Conservation (phyloP, 495 filamentous ascomycete genomes). For the Sordaria brevicollis region DNA sequence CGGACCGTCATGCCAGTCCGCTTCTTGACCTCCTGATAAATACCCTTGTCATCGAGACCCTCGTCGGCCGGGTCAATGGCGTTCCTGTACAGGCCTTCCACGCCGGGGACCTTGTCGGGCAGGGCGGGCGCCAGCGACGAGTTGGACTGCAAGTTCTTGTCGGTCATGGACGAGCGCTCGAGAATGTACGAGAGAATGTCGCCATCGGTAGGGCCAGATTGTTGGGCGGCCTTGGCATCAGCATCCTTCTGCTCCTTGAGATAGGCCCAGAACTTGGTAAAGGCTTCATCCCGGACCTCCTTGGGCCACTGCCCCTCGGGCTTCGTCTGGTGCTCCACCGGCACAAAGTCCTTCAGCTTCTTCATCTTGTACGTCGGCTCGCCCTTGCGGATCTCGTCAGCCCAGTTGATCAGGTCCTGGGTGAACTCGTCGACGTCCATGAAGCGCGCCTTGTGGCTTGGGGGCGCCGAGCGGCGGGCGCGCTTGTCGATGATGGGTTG, state of each 20-base stretch:
- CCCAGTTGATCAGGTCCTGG: slow-evolving; percentile 39
- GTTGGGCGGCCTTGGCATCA: slow-evolving; percentile 26
- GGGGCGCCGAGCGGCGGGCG: slow-evolving; percentile 18
- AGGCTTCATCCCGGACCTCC: slow-evolving; percentile 19
- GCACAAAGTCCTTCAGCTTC: slow-evolving; percentile 31
- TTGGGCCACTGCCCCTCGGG: slow-evolving; percentile 20
- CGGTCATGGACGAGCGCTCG: slow-evolving; percentile 28
- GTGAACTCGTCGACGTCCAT: slow-evolving; percentile 56
- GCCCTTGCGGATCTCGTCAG: slow-evolving; percentile 15
- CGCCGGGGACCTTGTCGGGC: slow-evolving; percentile 32
- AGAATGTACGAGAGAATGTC: slow-evolving; percentile 32
- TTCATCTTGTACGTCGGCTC: slow-evolving; percentile 17
- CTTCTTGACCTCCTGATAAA: slow-evolving; percentile 46
- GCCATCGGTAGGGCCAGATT: slow-evolving; percentile 35
- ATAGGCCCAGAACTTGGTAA: slow-evolving; percentile 21
- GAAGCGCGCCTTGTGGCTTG: slow-evolving; percentile 48
- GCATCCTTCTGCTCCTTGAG: slow-evolving; percentile 33
- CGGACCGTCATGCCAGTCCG: slow-evolving; percentile 54
- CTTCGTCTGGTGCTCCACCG: slow-evolving; percentile 16
- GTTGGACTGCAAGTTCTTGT: slow-evolving; percentile 21
- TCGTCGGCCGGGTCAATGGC: slow-evolving; percentile 31
- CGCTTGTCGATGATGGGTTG: slow-evolving; percentile 64
- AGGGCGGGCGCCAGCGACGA: slow-evolving; percentile 32
- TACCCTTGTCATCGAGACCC: slow-evolving; percentile 30
- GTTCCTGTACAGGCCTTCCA: slow-evolving; percentile 39